Conservation (phyloP, 2,329 filamentous ascomycete genomes). For the Botrytis cinerea region DNA sequence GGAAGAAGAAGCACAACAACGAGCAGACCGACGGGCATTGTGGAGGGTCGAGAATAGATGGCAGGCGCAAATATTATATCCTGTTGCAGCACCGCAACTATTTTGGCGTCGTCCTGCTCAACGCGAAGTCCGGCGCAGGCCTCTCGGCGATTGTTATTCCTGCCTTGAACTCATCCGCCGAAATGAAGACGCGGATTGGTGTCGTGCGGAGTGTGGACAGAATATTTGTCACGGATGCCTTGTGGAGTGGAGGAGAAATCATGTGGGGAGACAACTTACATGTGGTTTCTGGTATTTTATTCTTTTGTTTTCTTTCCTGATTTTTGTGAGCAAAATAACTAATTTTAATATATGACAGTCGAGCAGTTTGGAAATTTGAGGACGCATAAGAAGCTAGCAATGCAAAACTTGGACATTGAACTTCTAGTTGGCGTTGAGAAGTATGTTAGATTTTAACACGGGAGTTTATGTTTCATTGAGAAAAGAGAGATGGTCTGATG, state of each 20-base stretch:
- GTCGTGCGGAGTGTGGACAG: slow-evolving; percentile 6
- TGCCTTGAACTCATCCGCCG: neutral
- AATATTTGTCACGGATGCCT: slow-evolving; percentile 4
- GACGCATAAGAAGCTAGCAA: neutral
- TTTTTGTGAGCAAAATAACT: neutral
- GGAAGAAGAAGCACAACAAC: neutral
- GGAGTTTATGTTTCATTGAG: neutral
- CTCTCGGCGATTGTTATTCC: neutral
- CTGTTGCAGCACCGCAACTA: neutral
- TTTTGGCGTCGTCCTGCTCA: neutral
- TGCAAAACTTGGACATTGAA: neutral
- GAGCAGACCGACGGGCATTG: neutral
- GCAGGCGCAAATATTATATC: neutral
- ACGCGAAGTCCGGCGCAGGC: neutral
- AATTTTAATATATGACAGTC: neutral
- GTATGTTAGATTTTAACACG: neutral
- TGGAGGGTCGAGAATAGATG: neutral
- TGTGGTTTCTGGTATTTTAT: slow-evolving; percentile 9
- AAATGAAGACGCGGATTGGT: neutral
- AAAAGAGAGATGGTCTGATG: neutral
- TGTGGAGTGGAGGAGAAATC: neutral
- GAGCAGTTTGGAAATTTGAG: neutral
- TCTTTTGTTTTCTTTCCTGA: too few species aligned
- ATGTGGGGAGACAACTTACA: neutral
- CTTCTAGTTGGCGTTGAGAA: neutral